Evolutionary conservation across 306 rosid genomes (phyloP).

Genomic region (Lathyrus aphaca): DNA sequence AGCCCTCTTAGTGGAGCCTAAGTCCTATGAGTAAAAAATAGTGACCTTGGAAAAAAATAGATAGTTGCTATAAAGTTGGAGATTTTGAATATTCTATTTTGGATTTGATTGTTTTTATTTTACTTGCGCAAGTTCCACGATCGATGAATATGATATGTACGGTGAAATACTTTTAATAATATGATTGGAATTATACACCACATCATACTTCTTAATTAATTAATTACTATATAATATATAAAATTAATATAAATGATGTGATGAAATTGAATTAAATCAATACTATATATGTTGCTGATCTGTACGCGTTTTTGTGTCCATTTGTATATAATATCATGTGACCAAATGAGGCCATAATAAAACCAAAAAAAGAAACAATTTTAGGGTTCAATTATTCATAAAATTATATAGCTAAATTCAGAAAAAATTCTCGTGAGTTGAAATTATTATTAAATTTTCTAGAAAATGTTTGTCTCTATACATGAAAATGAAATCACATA

Average conservation of each 20-base stretch:
- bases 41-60: constrained; percentile 26
- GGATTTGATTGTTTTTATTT: constrained; percentile 53
- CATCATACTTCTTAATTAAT: background rate
- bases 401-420: constrained; percentile 49
- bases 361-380: constrained; percentile 42
- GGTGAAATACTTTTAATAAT: constrained; percentile 35
- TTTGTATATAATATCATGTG: constrained; percentile 43
- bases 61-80: constrained; percentile 63
- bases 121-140: constrained; percentile 50
- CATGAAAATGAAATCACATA: constrained; percentile 49
- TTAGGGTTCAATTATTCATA: constrained; percentile 56
- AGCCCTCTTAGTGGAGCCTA: constrained; percentile 10
- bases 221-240: constrained; percentile 13
- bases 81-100: constrained; percentile 52
- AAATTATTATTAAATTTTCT: constrained; percentile 28
- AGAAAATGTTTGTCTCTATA: constrained; percentile 43
- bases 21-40: constrained; percentile 8
- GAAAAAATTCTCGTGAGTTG: constrained; percentile 79
- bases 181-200: constrained; percentile 18
- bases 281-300: constrained; percentile 45
- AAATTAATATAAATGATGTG: constrained; percentile 28
- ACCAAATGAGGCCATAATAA: constrained; percentile 45
- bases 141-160: constrained; percentile 45
- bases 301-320: constrained; percentile 60
- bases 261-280: constrained; percentile 8